Conservation (phyloP, 768 basidiomycete genomes). For the Phlegmacium glaucopus region DNA sequence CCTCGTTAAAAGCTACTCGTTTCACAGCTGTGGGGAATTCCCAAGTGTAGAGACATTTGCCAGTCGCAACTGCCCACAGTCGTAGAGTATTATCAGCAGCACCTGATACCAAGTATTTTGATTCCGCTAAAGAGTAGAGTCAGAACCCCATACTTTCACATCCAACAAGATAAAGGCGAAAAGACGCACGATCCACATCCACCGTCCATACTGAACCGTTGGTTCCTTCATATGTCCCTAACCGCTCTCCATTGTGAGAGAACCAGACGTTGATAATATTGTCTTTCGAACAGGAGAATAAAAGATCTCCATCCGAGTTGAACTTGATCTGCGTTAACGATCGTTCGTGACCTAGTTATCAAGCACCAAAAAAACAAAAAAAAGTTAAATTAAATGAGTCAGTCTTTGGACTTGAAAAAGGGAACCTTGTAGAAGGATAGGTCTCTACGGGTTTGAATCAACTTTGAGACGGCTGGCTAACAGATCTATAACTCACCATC, state of each 20-base stretch:
- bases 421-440: slow-evolving; percentile 70
- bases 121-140: slow-evolving; percentile 49
- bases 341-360: slow-evolving; percentile 82
- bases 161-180: neutral
- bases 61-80: slow-evolving; percentile 85
- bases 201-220: slow-evolving; percentile 98
- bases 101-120: slow-evolving; percentile 84
- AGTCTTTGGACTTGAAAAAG: neutral
- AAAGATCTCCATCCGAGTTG: slow-evolving; percentile 92
- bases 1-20: slow-evolving; percentile 87
- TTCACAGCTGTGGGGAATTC: slow-evolving; percentile 99
- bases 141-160: neutral
- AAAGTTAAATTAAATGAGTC: slow-evolving; percentile 12
- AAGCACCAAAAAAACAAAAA: slow-evolving; percentile 1
- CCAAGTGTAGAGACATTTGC: slow-evolving; percentile 93
- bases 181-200: slow-evolving; percentile 84
- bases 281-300: slow-evolving; percentile 97
- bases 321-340: slow-evolving; percentile 97
- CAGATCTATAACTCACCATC: too few relatives aligned
- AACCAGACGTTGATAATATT: slow-evolving; percentile 95
- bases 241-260: slow-evolving; percentile 93
- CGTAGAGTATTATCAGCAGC: slow-evolving; percentile 92
- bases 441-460: slow-evolving; percentile 42
- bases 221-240: slow-evolving; percentile 95
- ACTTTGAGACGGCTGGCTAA: too few relatives aligned